phyloP scores from a whole-genome alignment of 108 stramenopile species.

The Fragilariopsis cylindrus region DNA sequence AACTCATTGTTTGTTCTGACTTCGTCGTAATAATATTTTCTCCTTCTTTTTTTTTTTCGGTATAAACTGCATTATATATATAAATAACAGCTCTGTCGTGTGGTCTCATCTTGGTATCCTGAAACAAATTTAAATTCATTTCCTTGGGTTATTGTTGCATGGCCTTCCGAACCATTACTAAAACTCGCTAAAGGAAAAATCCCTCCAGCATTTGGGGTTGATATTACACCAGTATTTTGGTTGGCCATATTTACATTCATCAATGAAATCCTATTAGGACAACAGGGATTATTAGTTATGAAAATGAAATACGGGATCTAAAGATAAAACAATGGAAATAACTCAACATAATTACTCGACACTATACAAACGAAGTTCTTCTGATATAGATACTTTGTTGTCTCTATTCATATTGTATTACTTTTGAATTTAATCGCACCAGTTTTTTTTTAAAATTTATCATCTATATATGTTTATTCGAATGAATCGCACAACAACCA shows the following conservation, averaged over 20 bases:
- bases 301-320: conserved; percentile 91
- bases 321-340: background rate
- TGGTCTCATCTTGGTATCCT: conserved; percentile 89
- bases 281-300: conserved; percentile 94
- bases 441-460: no score
- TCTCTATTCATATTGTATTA: no score
- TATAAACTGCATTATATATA: conserved; percentile 1
- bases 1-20: background rate
- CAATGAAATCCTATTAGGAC: conserved; percentile 92
- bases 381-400: no score
- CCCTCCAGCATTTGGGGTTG: conserved; percentile 96
- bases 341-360: no score
- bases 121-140: conserved; percentile 72
- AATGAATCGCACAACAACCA: no score
- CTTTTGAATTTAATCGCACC: no score
- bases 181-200: conserved; percentile 62
- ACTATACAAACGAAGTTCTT: no score
- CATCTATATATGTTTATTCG: no score
- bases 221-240: conserved; percentile 97
- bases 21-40: background rate
- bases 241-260: conserved; percentile 90
- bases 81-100: conserved; percentile 62
- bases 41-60: background rate
- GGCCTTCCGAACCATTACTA: conserved; percentile 85
- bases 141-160: conserved; percentile 79